Evolutionary conservation across 1,284 basidiomycete species (phyloP), one percentile per base, ranked within the genome.

Genomic region (Thecaphora frezii): DNA sequence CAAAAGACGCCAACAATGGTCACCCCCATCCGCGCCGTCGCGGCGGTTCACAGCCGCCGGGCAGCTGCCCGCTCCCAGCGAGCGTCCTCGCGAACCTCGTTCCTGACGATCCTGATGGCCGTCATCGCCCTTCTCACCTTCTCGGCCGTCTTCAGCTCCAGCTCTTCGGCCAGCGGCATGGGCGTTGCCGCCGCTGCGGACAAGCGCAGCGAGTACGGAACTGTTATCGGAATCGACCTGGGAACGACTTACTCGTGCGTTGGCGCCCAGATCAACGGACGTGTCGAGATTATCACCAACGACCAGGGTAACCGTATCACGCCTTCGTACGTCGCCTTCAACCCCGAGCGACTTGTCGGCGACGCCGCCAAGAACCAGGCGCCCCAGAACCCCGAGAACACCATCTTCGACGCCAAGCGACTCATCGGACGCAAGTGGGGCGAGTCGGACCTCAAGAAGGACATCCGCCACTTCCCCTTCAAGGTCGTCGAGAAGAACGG

Each of bases 271-370:
- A 56, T 67, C 62, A 73, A 72, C 64, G 71, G 74, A 69, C 73
- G 70, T 44, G 74, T 76, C 46, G 73, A 77, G 66, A 74, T 77
- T 66, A 78, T 78, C 58, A 65, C 82, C 81, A 80, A 83, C 81
- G 76, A 78, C 73, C 76, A 78, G 89, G 94, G 93, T 80, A 97
- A 97, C 88, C 88, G 94, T 73, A 97, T 94, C 76, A 97, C 94
- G 55, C 94, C 94, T 54, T 98, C 94, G 73, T 97, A 97, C 83
- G 94, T 97, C 82, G 92, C 94, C 74, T 97, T 98, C 86, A 93
- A 91, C 71, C 89, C 90, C 81, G 94, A 98, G 86, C 93, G 94
- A 85, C 84, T 98, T 81, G 97, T 97, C 79, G 94, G 93, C 82
- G 94, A 97, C 86, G 79, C 79, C 46, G 80, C 80, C 67, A 81